Conservation (phyloP, 305 asterid genomes). For the Solanum chacoense region DNA sequence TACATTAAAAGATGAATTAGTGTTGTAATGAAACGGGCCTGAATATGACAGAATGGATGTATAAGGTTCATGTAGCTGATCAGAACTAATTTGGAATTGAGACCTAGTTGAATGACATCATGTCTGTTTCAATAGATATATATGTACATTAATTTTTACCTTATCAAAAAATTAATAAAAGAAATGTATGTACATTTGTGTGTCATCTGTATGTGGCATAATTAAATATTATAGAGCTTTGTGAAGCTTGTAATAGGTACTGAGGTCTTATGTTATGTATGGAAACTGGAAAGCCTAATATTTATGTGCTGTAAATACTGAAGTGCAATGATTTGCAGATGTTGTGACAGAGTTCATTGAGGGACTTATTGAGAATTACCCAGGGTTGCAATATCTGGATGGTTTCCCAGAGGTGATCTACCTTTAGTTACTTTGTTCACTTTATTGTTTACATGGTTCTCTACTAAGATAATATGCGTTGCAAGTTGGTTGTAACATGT, state of each 20-base stretch:
- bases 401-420: conserved; percentile 77
- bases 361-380: conserved; percentile 90
- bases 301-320: neutral
- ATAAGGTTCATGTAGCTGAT: neutral
- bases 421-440: conserved; percentile 1
- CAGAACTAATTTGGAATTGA: neutral
- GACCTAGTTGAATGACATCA: neutral
- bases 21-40: neutral
- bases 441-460: neutral
- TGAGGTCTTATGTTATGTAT: neutral
- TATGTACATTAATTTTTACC: neutral
- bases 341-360: conserved; percentile 95
- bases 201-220: neutral
- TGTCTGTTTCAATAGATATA: neutral
- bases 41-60: neutral
- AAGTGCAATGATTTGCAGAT: conserved; percentile 39
- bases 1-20: neutral
- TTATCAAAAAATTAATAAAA: neutral
- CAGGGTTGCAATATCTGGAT: conserved; percentile 92
- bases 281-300: neutral
- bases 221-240: neutral
- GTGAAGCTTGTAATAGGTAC: neutral
- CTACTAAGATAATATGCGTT: neutral
- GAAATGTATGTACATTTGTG: neutral
- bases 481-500: neutral